These are phyloP conservation scores for Vickermania ingenoplastis DNA, from an alignment of 208 protist genomes.

Conservation along the genomic window DNA sequence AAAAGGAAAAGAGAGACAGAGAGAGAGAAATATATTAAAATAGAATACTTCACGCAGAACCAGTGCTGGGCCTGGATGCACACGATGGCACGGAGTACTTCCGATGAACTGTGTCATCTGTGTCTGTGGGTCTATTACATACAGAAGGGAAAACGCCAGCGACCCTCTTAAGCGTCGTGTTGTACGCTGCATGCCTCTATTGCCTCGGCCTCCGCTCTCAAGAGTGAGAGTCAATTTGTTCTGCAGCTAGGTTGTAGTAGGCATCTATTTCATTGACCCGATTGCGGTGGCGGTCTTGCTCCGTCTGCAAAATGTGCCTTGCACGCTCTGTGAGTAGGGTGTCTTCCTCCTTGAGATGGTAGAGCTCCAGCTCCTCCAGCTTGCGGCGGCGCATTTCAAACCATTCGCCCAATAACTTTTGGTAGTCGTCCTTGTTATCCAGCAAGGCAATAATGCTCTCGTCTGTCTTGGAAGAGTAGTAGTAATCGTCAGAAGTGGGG, in stretches of 20 bases:
- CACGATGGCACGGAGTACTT: too few relatives aligned
- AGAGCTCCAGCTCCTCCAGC: slow-evolving; percentile 68
- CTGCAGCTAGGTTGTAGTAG: slow-evolving; percentile 38
- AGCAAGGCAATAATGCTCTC: slow-evolving; percentile 37
- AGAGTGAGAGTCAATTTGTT: slow-evolving; percentile 10
- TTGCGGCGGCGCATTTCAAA: slow-evolving; percentile 65
- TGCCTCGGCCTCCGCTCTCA: too few relatives aligned
- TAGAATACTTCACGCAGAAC: not conserved
- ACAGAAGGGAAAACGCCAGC: too few relatives aligned
- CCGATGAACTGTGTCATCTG: too few relatives aligned
- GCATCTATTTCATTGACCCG: slow-evolving; percentile 60
- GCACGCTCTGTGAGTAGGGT: slow-evolving; percentile 36
- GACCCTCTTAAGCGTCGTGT: too few relatives aligned
- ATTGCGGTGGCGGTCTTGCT: slow-evolving; percentile 55
- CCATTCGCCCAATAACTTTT: slow-evolving; percentile 68
- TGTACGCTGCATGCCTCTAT: too few relatives aligned
- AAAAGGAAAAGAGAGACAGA: slow-evolving; percentile 6
- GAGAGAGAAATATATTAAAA: not conserved
- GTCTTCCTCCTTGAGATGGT: slow-evolving; percentile 63
- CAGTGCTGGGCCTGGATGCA: not conserved
- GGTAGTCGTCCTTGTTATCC: slow-evolving; percentile 73
- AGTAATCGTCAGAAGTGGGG: slow-evolving; percentile 24
- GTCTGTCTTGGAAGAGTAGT: slow-evolving; percentile 18
- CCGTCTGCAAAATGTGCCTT: slow-evolving; percentile 27
- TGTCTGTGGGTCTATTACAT: too few relatives aligned